Base-by-base conservation (phyloP, 768 basidiomycete species). In the Boletus subparvulus region DNA sequence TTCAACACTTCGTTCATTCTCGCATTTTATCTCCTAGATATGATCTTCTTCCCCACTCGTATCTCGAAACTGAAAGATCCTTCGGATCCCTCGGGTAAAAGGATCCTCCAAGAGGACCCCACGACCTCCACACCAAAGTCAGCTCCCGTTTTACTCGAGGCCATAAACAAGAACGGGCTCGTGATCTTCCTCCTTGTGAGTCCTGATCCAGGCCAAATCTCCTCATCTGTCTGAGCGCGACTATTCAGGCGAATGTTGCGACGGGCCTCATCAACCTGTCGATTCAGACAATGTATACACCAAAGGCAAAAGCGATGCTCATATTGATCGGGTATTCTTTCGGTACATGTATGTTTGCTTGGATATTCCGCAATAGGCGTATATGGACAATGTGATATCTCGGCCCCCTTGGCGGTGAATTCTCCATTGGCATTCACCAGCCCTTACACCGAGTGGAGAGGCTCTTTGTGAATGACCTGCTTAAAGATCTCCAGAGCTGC, bases 1-100 rank as follows among this genome's bases (percentile, higher is more conserved):
- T 96, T 84, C 83, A 98, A 98, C 69, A 86, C 87, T 0, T 81
- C 86, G 3, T 94, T 94, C 75, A 74, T 98, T 16, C 78, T 94
- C 6, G 84, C 82, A 13, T 96, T 97, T 74, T 77, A 94, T 41
- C 59, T 86, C 24, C 73, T 97, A 42, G 92, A 98, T 62, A 78
- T 89, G 52, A 63, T 73, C 41, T 88, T 92, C 71, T 87, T 82
- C 69, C 81, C 84, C 3, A 69, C 76, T 13, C 77, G 73, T 24
- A 64, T 73, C 3, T 64, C 69, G 52, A 60, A 65, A 63, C 44
- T 67, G 47, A 65, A 57, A 59, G 52, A 61, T 64, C 59, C 59
- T 26, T 50, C 49, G 47, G 60, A 70, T 43, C 65, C 68, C 30
- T 41, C 65, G 19, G 63, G 65, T 43, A 60, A 67, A 56, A 61